Evolutionary conservation across 1,284 basidiomycete species (phyloP), one percentile per base, ranked within the genome.

Genomic region (Papiliotrema flavescens): DNA sequence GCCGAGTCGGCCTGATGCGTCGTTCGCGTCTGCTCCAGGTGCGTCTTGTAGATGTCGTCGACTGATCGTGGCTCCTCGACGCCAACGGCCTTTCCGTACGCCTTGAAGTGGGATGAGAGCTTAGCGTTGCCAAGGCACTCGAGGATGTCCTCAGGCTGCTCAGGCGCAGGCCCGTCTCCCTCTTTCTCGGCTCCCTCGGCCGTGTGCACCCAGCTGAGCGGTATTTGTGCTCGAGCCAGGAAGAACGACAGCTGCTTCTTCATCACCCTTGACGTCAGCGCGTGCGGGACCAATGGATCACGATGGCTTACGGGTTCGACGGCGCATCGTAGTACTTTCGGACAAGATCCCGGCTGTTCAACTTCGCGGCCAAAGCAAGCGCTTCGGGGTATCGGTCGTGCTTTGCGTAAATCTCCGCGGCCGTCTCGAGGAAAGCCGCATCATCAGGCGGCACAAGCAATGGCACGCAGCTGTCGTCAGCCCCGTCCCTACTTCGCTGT

Each of bases 1-100:
- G 95, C 95, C 14, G 94, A 98, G 72, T 98, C 94, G 49, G 96
- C 86, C 53, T 85, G 88, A 1, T 86, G 80, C 1, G 85, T 80
- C 2, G 66, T 54, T 82, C 66, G 72, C 86, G 90, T 81, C 2
- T 88, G 85, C 72, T 98, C 95, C 20, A 98, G 81, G 78, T 99
- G 94, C 7, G 87, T 86, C 77, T 98, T 99, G 81, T 98, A 99
- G 32, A 98, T 90, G 74, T 98, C 96, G 70, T 98, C 96, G 52
- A 98, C 79, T 49, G 86, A 88, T 79, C 90, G 92, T 6, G 96
- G 83, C 45, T 98, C 95, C 7, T 82, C 79, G 3, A 97, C 94
- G 49, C 87, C 92, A 53, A 99, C 81, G 74, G 98, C 95, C 76
- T 94, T 96, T 37, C 93, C 96, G 68, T 97, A 98, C 26, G 86